These are phyloP conservation scores for Eucalyptus erythrocorys DNA, from an alignment of 345 rosid species.

Conservation along the genomic window DNA sequence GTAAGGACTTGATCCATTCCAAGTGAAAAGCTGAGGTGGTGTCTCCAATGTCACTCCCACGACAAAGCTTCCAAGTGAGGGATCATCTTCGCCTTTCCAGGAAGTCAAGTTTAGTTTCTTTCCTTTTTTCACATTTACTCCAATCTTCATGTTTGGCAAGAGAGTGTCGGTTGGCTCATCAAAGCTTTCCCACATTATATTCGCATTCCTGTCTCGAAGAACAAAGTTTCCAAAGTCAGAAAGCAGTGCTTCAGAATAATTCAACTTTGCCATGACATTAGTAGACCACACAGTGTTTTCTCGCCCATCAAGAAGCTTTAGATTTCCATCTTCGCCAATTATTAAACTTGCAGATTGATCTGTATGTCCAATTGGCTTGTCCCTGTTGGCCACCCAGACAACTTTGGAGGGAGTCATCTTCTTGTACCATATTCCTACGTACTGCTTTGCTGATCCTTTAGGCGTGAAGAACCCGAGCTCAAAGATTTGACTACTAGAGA, in stretches of 20 bases:
- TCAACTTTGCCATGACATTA: not conserved
- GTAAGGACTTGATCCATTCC: not conserved
- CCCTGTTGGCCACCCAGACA: slow-evolving; percentile 39
- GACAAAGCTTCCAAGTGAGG: slow-evolving; percentile 8
- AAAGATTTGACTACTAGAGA: not conserved
- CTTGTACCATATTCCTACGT: not conserved
- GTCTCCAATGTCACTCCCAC: slow-evolving; percentile 5
- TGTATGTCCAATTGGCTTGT: slow-evolving; percentile 10
- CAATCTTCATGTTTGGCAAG: slow-evolving; percentile 21
- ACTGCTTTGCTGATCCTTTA: not conserved
- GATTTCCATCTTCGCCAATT: slow-evolving; percentile 1
- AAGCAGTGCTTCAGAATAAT: slow-evolving; percentile 1
- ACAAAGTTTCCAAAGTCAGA: slow-evolving; percentile 25
- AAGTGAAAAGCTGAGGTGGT: slow-evolving; percentile 11
- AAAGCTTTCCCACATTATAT: slow-evolving; percentile 23
- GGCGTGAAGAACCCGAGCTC: slow-evolving; percentile 3
- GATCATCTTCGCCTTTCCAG: slow-evolving; percentile 18
- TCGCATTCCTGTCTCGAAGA: not conserved
- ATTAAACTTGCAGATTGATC: not conserved
- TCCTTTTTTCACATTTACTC: slow-evolving; percentile 4
- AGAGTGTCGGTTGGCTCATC: slow-evolving; percentile 29
- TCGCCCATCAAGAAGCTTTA: slow-evolving; percentile 2
- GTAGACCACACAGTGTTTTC: slow-evolving; percentile 8
- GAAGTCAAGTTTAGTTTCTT: slow-evolving; percentile 5
- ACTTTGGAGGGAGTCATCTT: not conserved